Base-by-base conservation (phyloP, 345 rosid genomes). In the Syzygium jambos region DNA sequence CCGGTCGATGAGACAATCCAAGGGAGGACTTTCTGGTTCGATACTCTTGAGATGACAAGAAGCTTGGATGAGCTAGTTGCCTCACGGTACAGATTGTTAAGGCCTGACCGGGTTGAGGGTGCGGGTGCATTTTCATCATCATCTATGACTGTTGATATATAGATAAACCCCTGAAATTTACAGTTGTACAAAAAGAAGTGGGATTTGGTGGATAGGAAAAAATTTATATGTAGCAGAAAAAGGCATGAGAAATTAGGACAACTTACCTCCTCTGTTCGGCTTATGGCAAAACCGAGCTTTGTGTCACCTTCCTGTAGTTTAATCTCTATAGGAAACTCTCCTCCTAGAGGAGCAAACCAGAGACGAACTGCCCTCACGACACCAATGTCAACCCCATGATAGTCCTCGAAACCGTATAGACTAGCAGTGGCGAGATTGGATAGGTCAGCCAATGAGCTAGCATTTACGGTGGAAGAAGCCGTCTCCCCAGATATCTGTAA, bases 1-100 rank as follows among this genome's bases (percentile, higher is more conserved):
- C 99, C 99, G 2, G 97, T 95, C 16, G 99, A 94, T 3, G 98
- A 95, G 14, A 94, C 98, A 93, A 95, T 96, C 99, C 99, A 98
- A 4, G 99, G 99, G 57, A 98, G 93, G 83, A 96, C 98, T 89
- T 95, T 98, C 88, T 98, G 95, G 93, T 91, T 93, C 6, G 98
- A 95, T 1, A 96, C 93, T 88, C 99, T 91, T 27, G 99, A 98
- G 51, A 98, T 90, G 7, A 96, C 95, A 3, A 98, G 91, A 55
- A 94, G 91, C 91, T 87, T 95, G 11, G 96, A 94, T 17, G 96
- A 87, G 9, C 89, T 91, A 19, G 82, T 83, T 9, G 99, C 96
- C 90, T 96, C 98, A 85, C 86, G 95, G 94, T 95, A 94, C 6
- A 95, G 92, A 68, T 91, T 56, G 73, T 89, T 90, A 30, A 98